These are phyloP conservation scores for Talaromyces verruculosus DNA, from an alignment of 2,329 filamentous ascomycete species.

Conservation along the genomic window DNA sequence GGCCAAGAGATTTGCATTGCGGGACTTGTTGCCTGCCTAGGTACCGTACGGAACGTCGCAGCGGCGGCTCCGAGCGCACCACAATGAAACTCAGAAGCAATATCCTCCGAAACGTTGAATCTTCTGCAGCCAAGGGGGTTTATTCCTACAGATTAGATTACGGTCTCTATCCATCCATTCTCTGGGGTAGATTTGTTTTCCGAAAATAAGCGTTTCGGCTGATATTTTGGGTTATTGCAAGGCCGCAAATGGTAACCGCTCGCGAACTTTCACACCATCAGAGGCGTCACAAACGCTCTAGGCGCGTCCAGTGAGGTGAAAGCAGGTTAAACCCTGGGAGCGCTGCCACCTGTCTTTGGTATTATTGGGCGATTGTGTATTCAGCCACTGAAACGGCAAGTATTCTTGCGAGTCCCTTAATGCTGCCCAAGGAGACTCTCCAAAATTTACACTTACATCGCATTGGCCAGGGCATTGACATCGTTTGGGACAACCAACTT, in stretches of 20 bases:
- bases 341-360: conserved; percentile 20
- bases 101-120: neutral
- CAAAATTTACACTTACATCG: conserved; percentile 3
- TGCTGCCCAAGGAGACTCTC: conserved; percentile 13
- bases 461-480: conserved; percentile 15
- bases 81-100: neutral
- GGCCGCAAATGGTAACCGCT: conserved; percentile 1
- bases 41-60: conserved; percentile 8
- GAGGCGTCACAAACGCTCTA: conserved; percentile 19
- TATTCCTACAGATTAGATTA: neutral
- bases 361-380: conserved; percentile 17
- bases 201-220: conserved; percentile 13
- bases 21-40: conserved; percentile 1
- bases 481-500: neutral
- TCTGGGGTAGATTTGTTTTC: neutral
- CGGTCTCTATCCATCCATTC: neutral
- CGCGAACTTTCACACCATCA: conserved; percentile 4
- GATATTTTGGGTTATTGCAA: neutral
- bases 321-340: conserved; percentile 3
- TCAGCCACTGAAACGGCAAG: conserved; percentile 5
- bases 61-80: conserved; percentile 2
- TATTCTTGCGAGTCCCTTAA: conserved; percentile 1
- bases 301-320: conserved; percentile 4
- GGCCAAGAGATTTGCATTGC: conserved; percentile 14
- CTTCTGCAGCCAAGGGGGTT: neutral